These are phyloP conservation scores for Arxiozyma bovina DNA, from an alignment of 1,139 yeast species.

Conservation along the genomic window DNA sequence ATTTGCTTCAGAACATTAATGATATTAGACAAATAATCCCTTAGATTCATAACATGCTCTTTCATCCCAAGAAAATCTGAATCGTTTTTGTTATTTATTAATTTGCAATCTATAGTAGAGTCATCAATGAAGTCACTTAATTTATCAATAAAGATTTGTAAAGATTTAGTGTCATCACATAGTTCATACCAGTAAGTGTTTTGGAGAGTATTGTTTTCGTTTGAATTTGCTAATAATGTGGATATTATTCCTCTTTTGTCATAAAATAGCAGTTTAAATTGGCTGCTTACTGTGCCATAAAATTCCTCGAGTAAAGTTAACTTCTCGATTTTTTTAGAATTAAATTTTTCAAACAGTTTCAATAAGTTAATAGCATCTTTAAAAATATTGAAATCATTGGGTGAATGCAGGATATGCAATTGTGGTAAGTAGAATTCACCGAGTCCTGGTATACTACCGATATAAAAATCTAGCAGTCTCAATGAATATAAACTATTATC, in stretches of 20 bases:
- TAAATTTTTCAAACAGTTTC: constrained; percentile 15
- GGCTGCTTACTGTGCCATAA: constrained; percentile 15
- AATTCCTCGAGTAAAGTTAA: constrained; percentile 16
- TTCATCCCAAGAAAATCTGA: not conserved
- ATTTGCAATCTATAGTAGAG: not conserved
- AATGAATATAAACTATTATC: constrained; percentile 22
- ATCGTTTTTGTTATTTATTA: not conserved
- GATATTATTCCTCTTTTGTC: constrained; percentile 14
- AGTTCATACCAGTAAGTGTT: constrained; percentile 25
- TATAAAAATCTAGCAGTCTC: constrained; percentile 26
- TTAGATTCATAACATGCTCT: constrained; percentile 7
- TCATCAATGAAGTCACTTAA: constrained; percentile 4
- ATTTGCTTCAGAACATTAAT: constrained; percentile 12
- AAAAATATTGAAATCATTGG: constrained; percentile 8
- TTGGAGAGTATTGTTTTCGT: constrained; percentile 3
- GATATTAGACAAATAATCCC: constrained; percentile 16
- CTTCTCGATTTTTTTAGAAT: constrained; percentile 15
- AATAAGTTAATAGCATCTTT: constrained; percentile 16
- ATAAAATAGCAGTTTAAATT: constrained; percentile 22
- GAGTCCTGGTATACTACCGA: constrained; percentile 24
- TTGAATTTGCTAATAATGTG: constrained; percentile 11
- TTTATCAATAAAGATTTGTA: constrained; percentile 17
- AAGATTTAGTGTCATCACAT: constrained; percentile 18
- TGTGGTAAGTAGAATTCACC: constrained; percentile 31
- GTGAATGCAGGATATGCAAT: constrained; percentile 15